Percentiles rank a stretch among this genome's conserved stretches.
phyloP scores from a whole-genome alignment of 805 yeast genomes.

The Metschnikowia hibisci region DNA sequence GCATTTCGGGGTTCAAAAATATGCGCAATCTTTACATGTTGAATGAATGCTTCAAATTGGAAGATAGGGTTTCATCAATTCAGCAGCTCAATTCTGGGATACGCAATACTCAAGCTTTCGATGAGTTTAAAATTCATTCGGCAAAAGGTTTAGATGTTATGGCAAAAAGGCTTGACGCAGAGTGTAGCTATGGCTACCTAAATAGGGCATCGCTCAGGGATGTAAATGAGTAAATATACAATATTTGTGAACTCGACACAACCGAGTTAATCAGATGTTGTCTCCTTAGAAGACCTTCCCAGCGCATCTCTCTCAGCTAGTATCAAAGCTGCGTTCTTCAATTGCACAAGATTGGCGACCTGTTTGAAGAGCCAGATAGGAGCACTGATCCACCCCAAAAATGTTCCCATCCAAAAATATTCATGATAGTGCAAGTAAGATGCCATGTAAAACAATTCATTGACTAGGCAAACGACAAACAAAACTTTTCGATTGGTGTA shows the following conservation, averaged over 20 bases:
- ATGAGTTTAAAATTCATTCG: slow-evolving; percentile 13
- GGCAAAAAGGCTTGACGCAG: slow-evolving; percentile 10
- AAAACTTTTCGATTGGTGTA: slow-evolving; percentile 81
- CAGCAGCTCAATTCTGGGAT: slow-evolving; percentile 6
- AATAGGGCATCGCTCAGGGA: not conserved
- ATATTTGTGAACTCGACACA: not conserved
- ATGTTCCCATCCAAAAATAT: slow-evolving; percentile 56
- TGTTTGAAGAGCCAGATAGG: slow-evolving; percentile 94
- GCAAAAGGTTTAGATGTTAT: slow-evolving; percentile 13
- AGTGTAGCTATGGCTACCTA: slow-evolving; percentile 11
- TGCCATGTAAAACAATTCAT: slow-evolving; percentile 90
- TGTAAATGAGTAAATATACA: not conserved
- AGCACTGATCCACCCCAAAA: slow-evolving; percentile 54
- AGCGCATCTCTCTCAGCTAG: slow-evolving; percentile 76
- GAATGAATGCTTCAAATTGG: slow-evolving; percentile 37
- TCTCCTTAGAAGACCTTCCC: slow-evolving; percentile 31
- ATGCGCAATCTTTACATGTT: slow-evolving; percentile 38
- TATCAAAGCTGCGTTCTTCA: slow-evolving; percentile 76
- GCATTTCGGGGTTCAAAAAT: slow-evolving; percentile 44
- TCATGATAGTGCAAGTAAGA: slow-evolving; percentile 73
- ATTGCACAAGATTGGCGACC: slow-evolving; percentile 80
- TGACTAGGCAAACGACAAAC: slow-evolving; percentile 86
- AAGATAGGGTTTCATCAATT: slow-evolving; percentile 17
- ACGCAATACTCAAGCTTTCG: slow-evolving; percentile 9
- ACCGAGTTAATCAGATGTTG: not conserved